These are phyloP conservation scores for Pythium aquatile DNA, from an alignment of 352 stramenopile species.

Conservation along the genomic window DNA sequence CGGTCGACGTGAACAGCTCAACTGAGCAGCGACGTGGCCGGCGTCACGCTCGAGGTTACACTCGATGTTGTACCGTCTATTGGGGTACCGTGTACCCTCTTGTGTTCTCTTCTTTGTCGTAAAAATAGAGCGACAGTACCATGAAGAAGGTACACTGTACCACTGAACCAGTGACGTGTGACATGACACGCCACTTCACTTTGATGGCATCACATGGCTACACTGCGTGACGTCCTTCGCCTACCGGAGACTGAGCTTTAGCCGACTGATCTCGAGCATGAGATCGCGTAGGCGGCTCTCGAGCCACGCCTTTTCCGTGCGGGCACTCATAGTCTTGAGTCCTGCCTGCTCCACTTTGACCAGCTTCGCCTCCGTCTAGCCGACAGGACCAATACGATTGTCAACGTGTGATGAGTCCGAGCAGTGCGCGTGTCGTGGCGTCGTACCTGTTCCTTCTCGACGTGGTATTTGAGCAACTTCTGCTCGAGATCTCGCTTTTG, in stretches of 20 bases:
- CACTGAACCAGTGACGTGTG: neutral
- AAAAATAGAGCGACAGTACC: slow-evolving; percentile 13
- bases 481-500: slow-evolving; percentile 45
- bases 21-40: slow-evolving; percentile 9
- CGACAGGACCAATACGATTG: neutral
- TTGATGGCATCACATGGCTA: slow-evolving; percentile 26
- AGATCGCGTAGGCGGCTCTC: slow-evolving; percentile 32
- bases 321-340: slow-evolving; percentile 41
- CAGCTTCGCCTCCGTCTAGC: slow-evolving; percentile 38
- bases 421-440: neutral
- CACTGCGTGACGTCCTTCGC: slow-evolving; percentile 15
- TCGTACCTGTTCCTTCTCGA: slow-evolving; percentile 48
- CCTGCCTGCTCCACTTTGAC: slow-evolving; percentile 43
- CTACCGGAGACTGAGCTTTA: slow-evolving; percentile 36
- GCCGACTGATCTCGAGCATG: slow-evolving; percentile 31
- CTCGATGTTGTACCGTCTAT: neutral
- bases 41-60: neutral
- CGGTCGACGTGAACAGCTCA: slow-evolving; percentile 15
- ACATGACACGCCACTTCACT: neutral
- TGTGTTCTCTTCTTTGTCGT: neutral
- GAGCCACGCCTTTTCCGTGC: slow-evolving; percentile 36
- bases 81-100: neutral
- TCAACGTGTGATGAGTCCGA: neutral
- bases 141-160: slow-evolving; percentile 22
- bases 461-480: slow-evolving; percentile 39